Base-by-base conservation (phyloP, 768 basidiomycete species). In the Rhizopogon vulgaris region DNA sequence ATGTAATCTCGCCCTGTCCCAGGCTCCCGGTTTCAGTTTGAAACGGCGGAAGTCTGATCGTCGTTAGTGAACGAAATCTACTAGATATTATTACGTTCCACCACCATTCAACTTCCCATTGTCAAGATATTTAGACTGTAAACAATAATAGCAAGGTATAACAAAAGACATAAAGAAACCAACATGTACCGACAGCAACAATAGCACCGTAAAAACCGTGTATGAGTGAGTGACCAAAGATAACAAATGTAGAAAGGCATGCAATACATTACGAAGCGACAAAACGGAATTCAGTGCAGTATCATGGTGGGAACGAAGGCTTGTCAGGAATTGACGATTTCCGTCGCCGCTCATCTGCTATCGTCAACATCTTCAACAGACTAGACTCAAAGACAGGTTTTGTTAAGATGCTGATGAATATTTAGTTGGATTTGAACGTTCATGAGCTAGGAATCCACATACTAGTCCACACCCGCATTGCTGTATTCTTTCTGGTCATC, bases 391-490 rank as follows among this genome's bases (percentile, higher is more conserved):
- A 68, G 2, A 90, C 89, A 0, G 90, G 89, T 68, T 91, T 91
- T 42, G 86, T 90, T 54, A 91, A 67, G 14, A 91, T 80, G 48
- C 86, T 89, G 51, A 12, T 53, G 52, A 27, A 43, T 48, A 45
- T 49, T 25, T 42, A 43, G 47, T 38, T 12, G 30, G 32, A 5
- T 28, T 10, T 14, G 2, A 24, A 15, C 32, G 14, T 36, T 25
- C 17, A 15, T 28, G 10, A 7, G 15, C 41, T 30, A 17, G 48
- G 52, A 54, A 18, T 46, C 3, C 18, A 71, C 82, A 54, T 67
- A 87, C 87, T 80, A 75, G 69, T 90, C 83, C 41, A 80, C 87
- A 27, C 88, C 88, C 4, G 89, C 87, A 10, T 78, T 78, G 9
- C 84, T 69, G 64, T 88, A 91, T 63, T 87, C 85, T 42, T 80